Evolutionary conservation across 768 basidiomycete species (phyloP).

Genomic region (Termitomyces sp.): DNA sequence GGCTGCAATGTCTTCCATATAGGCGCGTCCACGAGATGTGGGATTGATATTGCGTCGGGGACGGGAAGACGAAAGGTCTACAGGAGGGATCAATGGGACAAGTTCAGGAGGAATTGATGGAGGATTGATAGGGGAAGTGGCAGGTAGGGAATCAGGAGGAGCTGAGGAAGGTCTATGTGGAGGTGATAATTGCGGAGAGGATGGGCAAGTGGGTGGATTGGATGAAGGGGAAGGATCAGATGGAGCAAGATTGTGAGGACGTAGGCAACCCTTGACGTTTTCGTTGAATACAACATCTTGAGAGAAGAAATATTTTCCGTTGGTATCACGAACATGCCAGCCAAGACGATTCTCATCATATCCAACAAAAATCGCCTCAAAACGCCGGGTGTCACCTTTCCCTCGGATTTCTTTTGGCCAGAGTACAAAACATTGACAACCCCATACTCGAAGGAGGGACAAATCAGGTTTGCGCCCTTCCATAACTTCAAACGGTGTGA

Average conservation of each 20-base stretch:
- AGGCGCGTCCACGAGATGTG: not conserved
- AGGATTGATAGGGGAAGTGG: not conserved
- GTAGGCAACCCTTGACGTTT: not conserved
- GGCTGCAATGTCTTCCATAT: not conserved
- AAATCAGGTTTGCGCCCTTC: slow-evolving; percentile 24
- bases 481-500: slow-evolving; percentile 22
- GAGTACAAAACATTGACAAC: slow-evolving; percentile 24
- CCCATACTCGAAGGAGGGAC: slow-evolving; percentile 27
- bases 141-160: not conserved
- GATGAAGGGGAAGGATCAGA: not conserved
- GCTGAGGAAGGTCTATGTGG: not conserved
- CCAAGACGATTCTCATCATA: not conserved
- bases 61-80: not conserved
- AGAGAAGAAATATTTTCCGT: slow-evolving; percentile 2
- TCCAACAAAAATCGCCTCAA: slow-evolving; percentile 4
- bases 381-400: slow-evolving; percentile 15
- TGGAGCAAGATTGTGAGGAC: not conserved
- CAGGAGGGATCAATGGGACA: not conserved
- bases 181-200: not conserved
- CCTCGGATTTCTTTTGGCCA: slow-evolving; percentile 19
- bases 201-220: not conserved
- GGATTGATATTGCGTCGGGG: not conserved
- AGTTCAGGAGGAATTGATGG: not conserved
- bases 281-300: slow-evolving; percentile 1
- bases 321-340: not conserved